Percentiles rank a stretch among this genome's conserved stretches.
phyloP scores from a whole-genome alignment of 257 asterid genomes.

The Ilex asprella region DNA sequence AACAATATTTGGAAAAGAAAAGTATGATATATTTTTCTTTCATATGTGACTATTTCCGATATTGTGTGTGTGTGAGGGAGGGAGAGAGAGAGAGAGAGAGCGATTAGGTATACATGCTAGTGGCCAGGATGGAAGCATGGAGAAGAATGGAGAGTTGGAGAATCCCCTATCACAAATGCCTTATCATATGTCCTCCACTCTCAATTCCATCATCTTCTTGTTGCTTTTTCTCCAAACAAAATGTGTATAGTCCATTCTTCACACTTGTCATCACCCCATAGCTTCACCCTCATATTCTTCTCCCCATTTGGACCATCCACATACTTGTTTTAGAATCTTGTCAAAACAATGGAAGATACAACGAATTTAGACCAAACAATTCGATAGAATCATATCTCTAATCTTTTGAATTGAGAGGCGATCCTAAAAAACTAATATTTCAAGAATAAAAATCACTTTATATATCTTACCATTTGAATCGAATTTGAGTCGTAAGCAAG shows the following conservation, averaged over 20 bases:
- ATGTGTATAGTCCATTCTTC: slow-evolving; percentile 20
- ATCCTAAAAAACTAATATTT: too few species aligned
- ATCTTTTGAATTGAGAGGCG: too few species aligned
- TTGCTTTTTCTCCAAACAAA: slow-evolving; percentile 2
- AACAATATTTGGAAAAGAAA: too few species aligned
- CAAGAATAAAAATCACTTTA: too few species aligned
- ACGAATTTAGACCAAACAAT: neutral
- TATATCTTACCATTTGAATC: too few species aligned
- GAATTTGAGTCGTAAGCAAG: too few species aligned
- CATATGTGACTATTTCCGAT: too few species aligned
- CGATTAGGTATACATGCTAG: slow-evolving; percentile 22
- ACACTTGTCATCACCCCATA: slow-evolving; percentile 50
- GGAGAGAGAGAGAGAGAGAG: neutral
- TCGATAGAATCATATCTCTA: too few species aligned
- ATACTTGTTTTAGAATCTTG: neutral
- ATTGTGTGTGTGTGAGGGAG: too few species aligned
- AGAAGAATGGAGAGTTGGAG: slow-evolving; percentile 9
- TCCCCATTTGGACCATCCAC: neutral
- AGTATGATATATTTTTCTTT: too few species aligned
- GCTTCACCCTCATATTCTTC: slow-evolving; percentile 6
- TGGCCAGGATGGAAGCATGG: slow-evolving; percentile 36
- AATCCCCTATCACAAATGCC: slow-evolving; percentile 39
- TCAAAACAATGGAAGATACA: neutral
- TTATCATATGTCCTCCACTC: slow-evolving; percentile 21
- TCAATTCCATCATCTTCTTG: neutral